A percentile compares a stretch with the other conserved stretches of the same genome.
These are phyloP conservation scores for Metarhizium sp. DNA, from an alignment of 2,329 filamentous ascomycete genomes.

Conservation along the genomic window DNA sequence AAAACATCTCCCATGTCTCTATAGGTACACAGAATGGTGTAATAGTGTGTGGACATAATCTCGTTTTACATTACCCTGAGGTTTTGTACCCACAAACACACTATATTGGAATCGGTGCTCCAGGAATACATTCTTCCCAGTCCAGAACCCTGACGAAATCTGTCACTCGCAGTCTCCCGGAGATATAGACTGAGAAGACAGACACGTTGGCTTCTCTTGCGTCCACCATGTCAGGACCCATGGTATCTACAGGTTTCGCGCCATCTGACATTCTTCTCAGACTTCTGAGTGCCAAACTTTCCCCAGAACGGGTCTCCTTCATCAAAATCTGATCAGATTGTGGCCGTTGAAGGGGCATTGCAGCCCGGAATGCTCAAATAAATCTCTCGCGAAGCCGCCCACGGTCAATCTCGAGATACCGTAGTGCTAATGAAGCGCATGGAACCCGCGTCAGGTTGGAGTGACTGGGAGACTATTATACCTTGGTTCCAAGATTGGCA, in stretches of 20 bases:
- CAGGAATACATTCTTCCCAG: constrained; percentile 21
- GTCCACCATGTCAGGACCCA: constrained; percentile 13
- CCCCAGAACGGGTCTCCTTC: background rate
- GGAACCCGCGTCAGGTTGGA: constrained; percentile 13
- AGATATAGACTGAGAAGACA: constrained; percentile 7
- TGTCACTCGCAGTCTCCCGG: constrained; percentile 14
- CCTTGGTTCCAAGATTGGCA: constrained; percentile 15
- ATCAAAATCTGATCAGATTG: constrained; percentile 2
- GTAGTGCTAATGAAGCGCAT: constrained; percentile 18
- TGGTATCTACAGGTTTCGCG: constrained; percentile 7
- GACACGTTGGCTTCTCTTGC: constrained; percentile 14
- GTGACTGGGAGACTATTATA: constrained; percentile 21
- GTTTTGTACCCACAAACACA: constrained; percentile 14
- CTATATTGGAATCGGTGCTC: constrained; percentile 19
- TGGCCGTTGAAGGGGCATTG: constrained; percentile 13
- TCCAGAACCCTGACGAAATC: constrained; percentile 13
- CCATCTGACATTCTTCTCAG: background rate
- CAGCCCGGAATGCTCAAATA: constrained; percentile 10
- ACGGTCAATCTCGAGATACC: constrained; percentile 18
- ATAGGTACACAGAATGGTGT: constrained; percentile 21
- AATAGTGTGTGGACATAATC: constrained; percentile 20
- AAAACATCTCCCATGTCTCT: constrained; percentile 17
- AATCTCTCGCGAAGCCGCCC: constrained; percentile 15
- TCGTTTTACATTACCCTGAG: constrained; percentile 17
- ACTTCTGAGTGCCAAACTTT: background rate